These are phyloP conservation scores for Globisporangium ultimum DNA, from an alignment of 352 stramenopile genomes.

Conservation along the genomic window DNA sequence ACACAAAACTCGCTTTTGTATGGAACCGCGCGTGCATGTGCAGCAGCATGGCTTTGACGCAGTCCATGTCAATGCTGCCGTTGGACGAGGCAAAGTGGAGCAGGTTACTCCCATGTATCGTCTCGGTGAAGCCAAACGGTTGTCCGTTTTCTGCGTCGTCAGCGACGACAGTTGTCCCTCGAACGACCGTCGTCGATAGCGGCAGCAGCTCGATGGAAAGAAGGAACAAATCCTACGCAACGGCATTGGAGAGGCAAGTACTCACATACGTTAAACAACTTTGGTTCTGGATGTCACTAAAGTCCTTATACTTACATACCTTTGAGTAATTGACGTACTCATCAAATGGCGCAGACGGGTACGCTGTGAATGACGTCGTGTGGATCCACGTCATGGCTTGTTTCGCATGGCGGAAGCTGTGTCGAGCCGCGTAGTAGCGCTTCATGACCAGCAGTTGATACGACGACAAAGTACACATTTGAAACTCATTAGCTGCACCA, in stretches of 20 bases:
- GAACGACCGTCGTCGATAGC: neutral
- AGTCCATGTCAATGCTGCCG: conserved; percentile 5
- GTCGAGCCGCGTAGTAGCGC: neutral
- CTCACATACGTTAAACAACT: no score
- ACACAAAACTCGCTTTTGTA: neutral
- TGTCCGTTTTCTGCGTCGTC: neutral
- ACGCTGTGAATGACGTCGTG: neutral
- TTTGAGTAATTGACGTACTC: conserved; percentile 4
- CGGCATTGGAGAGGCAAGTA: neutral
- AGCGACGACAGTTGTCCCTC: neutral
- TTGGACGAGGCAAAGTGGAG: conserved; percentile 1
- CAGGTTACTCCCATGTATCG: neutral
- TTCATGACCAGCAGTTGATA: conserved; percentile 9
- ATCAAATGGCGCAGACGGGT: conserved; percentile 7
- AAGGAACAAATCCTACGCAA: conserved; percentile 3
- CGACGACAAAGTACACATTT: neutral
- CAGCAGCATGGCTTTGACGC: conserved; percentile 3
- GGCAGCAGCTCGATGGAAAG: conserved; percentile 6
- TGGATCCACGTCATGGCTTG: conserved; percentile 1
- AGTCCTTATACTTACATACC: neutral
- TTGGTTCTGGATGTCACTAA: neutral
- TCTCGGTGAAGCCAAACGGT: conserved; percentile 7
- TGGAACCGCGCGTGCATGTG: conserved; percentile 8
- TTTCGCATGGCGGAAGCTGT: neutral
- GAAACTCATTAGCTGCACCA: neutral